These are phyloP conservation scores for Solanum chmielewskii DNA, from an alignment of 257 asterid species.

Conservation along the genomic window DNA sequence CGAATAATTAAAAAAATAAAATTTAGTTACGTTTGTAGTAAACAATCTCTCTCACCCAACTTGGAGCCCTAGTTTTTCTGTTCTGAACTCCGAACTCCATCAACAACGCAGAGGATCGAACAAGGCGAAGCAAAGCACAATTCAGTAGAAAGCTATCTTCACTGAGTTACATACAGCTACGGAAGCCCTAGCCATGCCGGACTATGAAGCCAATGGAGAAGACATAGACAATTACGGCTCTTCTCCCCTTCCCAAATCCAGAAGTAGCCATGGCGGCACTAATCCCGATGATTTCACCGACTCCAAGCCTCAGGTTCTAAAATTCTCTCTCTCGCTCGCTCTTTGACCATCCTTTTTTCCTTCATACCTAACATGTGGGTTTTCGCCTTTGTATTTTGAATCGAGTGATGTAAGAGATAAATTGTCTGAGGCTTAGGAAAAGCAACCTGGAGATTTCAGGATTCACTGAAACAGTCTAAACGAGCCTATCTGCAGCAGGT, in stretches of 20 bases:
- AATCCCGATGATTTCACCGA: conserved; percentile 20
- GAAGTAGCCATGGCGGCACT: conserved; percentile 10
- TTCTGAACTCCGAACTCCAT: not conserved
- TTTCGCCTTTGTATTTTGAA: not conserved
- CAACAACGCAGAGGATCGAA: not conserved
- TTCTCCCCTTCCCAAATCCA: conserved; percentile 20
- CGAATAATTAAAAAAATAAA: no score
- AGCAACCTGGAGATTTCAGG: not conserved
- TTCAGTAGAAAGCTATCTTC: not conserved
- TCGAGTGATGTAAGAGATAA: not conserved
- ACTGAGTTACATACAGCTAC: not conserved
- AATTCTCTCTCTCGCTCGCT: not conserved
- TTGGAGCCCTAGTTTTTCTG: not conserved
- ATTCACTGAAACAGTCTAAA: not conserved
- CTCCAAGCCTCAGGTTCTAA: conserved; percentile 29
- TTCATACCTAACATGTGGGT: not conserved
- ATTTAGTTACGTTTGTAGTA: no score
- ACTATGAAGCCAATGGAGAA: conserved; percentile 31
- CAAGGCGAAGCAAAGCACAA: not conserved
- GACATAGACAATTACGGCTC: conserved; percentile 19
- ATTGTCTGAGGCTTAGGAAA: not conserved
- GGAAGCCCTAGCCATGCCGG: conserved; percentile 10
- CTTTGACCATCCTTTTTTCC: not conserved
- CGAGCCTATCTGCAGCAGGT: not conserved
- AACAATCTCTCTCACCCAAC: not conserved